phyloP scores from a whole-genome alignment of 2,329 filamentous ascomycete genomes.

The Alternaria brassicae region DNA sequence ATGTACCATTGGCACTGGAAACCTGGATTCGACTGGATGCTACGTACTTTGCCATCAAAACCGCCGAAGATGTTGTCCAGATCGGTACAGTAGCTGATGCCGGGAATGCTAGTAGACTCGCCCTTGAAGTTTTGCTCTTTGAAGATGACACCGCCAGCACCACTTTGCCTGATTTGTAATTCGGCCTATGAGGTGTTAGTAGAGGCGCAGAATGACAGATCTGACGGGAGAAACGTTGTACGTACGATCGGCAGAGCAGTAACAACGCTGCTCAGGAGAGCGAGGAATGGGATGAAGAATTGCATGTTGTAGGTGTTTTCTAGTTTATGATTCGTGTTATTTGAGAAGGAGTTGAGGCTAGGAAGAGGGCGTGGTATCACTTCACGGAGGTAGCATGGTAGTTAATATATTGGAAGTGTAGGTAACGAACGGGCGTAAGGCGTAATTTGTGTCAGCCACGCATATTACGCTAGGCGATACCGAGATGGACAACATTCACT shows the following conservation, averaged over 20 bases:
- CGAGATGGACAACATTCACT: neutral
- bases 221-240: neutral
- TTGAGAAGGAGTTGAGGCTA: neutral
- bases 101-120: constrained; percentile 17
- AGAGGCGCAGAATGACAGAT: neutral
- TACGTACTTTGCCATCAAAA: constrained; percentile 25
- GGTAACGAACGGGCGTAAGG: neutral
- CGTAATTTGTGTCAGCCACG: neutral
- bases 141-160: constrained; percentile 23
- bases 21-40: constrained; percentile 21
- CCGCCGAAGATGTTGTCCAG: constrained; percentile 28
- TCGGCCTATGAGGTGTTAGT: neutral
- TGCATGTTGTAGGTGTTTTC: constrained; percentile 16
- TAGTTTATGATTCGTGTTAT: neutral
- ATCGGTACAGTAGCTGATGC: constrained; percentile 20
- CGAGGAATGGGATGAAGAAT: constrained; percentile 11
- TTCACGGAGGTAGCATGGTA: neutral
- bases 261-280: constrained; percentile 19
- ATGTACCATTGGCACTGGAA: constrained; percentile 30
- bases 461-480: neutral
- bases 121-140: constrained; percentile 13
- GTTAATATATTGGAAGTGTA: neutral
- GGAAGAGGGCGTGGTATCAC: neutral
- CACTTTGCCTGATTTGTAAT: neutral
- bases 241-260: constrained; percentile 12